Base-by-base conservation (phyloP, 176 grass and related monocot genomes). In the Hsuehochloa calcarea region DNA sequence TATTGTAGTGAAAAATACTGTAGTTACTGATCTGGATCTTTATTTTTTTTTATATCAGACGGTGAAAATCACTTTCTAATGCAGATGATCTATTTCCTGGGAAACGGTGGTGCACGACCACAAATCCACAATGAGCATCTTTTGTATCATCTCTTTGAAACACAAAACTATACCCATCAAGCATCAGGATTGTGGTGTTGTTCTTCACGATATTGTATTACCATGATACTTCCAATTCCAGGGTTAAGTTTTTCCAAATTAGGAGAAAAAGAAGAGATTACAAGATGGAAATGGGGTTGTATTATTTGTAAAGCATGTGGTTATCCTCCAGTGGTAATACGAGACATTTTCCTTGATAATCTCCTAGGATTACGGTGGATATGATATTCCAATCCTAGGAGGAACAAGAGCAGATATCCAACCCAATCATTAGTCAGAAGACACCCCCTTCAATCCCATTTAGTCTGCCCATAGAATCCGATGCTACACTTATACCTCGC, bases 371-470 rank as follows among this genome's bases (percentile, higher is more conserved):
- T 17, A n/a, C 11, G 9, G 10, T 15, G 39, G 27, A 26, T 2
- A 63, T 20, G 2, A 45, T 23, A 17, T 44, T 77, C 23, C 61
- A 58, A 59, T 35, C 49, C 73, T 56, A 60, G 34, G 23, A 74
- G 10, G n/a, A 31, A 8, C 25, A 25, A 2, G 35, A 10, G 16
- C 16, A 31, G 35, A 19, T 66, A 72, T 64, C 55, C 76, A 23
- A 31, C 10, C 45, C 68, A 74, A 87, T 74, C 45, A 80, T 55
- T 50, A 63, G 52, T 86, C 65, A 79, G 63, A 80, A 85, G 56
- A 37, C 39, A 59, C 41, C 19, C 41, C 19, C 54, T 49, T 25
- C 49, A 23, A 45, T 37, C 74, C 60, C 52, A 49, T 46, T 26
- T 70, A 16, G 75, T 71, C 54, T 9, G 41, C 75, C 46, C 7